Conservation (phyloP, 176 grass and related monocot genomes). For the Paspalum notatum region DNA sequence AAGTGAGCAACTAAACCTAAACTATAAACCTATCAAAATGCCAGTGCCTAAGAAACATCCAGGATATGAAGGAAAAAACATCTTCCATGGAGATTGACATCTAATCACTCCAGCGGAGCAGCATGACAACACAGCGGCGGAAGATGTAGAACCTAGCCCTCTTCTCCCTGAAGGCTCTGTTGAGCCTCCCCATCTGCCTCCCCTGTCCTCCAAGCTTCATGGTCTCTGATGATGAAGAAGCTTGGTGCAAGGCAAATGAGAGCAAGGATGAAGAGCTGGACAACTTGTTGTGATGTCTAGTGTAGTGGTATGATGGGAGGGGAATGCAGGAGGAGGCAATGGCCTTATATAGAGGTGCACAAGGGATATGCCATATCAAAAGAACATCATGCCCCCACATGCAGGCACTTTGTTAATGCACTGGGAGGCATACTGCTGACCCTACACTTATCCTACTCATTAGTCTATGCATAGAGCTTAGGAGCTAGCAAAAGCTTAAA, state of each 20-base stretch:
- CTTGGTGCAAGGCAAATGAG: constrained; percentile 30
- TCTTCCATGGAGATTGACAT: constrained; percentile 17
- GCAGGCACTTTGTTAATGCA: constrained; percentile 58
- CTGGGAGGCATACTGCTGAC: constrained; percentile 56
- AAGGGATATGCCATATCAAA: constrained; percentile 50
- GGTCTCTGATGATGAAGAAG: constrained; percentile 16
- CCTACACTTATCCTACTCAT: constrained; percentile 45
- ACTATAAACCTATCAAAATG: constrained; percentile 51
- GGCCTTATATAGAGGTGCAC: constrained; percentile 59
- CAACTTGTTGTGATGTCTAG: constrained; percentile 29
- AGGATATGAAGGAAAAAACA: constrained; percentile 27
- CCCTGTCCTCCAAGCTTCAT: constrained; percentile 62
- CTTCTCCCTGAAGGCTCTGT: constrained; percentile 62
- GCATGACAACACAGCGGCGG: constrained; percentile 56
- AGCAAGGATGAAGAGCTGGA: constrained; percentile 8
- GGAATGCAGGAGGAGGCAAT: background rate
- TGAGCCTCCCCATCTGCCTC: constrained; percentile 57
- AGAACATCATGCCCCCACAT: constrained; percentile 58
- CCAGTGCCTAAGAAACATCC: constrained; percentile 18
- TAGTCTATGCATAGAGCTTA: constrained; percentile 54
- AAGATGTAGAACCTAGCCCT: constrained; percentile 66
- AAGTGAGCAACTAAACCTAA: constrained; percentile 42
- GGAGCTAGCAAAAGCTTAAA: constrained; percentile 59
- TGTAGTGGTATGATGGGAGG: constrained; percentile 35
- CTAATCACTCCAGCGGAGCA: constrained; percentile 63